Percentiles rank a stretch among this genome's conserved stretches.
phyloP scores from a whole-genome alignment of 2,329 filamentous ascomycete genomes.

The Talaromyces atroroseus region DNA sequence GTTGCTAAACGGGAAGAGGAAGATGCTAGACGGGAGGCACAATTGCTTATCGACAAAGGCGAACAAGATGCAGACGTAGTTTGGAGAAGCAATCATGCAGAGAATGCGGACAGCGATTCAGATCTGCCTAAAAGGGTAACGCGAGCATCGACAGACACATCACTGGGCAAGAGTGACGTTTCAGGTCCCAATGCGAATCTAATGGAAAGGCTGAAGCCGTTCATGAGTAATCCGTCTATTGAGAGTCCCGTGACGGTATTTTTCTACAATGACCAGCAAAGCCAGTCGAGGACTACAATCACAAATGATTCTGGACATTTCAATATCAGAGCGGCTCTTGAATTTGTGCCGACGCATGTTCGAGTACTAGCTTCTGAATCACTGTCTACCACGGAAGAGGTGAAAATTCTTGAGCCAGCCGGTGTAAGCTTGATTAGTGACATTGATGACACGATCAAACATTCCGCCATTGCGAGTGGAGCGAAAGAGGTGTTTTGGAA shows the following conservation, averaged over 20 bases:
- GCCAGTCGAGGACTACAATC: constrained; percentile 74
- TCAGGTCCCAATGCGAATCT: constrained; percentile 76
- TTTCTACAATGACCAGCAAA: constrained; percentile 83
- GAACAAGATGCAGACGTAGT: constrained; percentile 67
- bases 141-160: constrained; percentile 46
- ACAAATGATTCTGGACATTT: constrained; percentile 93
- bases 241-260: constrained; percentile 80
- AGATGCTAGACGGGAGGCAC: constrained; percentile 67
- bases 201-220: constrained; percentile 81
- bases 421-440: constrained; percentile 94
- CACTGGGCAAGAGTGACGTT: constrained; percentile 70
- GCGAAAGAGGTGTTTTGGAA: constrained; percentile 94
- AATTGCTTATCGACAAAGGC: constrained; percentile 67
- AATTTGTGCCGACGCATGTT: constrained; percentile 87
- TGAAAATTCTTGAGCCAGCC: constrained; percentile 68
- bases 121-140: constrained; percentile 26
- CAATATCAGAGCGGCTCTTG: constrained; percentile 67
- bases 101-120: constrained; percentile 20
- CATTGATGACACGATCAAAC: constrained; percentile 95
- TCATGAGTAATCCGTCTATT: constrained; percentile 76
- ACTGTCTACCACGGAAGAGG: constrained; percentile 72
- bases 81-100: constrained; percentile 53
- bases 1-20: constrained; percentile 57
- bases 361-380: constrained; percentile 80
- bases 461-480: constrained; percentile 81